These are phyloP conservation scores for Crepidotus sp. DNA, from an alignment of 1,284 basidiomycete genomes.

Conservation along the genomic window DNA sequence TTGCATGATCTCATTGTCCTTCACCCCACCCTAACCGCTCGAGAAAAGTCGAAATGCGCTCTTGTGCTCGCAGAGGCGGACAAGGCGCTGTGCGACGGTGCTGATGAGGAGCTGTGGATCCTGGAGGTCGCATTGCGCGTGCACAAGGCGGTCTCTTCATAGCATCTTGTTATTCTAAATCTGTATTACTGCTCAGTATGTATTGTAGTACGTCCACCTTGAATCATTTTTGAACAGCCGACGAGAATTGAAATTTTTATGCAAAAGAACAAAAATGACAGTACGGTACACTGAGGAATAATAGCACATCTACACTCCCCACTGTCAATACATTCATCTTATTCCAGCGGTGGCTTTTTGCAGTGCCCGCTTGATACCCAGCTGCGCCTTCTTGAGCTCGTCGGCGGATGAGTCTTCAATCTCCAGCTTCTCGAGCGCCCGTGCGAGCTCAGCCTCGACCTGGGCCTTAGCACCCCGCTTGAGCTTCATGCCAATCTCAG, in stretches of 20 bases:
- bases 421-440: slow-evolving; percentile 94
- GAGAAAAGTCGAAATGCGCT: slow-evolving; percentile 78
- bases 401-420: slow-evolving; percentile 88
- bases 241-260: slow-evolving; percentile 14
- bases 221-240: slow-evolving; percentile 1
- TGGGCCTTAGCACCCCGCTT: slow-evolving; percentile 90
- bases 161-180: not conserved
- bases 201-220: not conserved
- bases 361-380: slow-evolving; percentile 88
- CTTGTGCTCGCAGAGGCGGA: slow-evolving; percentile 91
- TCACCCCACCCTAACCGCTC: slow-evolving; percentile 72
- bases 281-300: slow-evolving; percentile 15
- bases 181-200: not conserved
- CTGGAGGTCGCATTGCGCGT: slow-evolving; percentile 79
- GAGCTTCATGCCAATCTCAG: slow-evolving; percentile 94
- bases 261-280: slow-evolving; percentile 18
- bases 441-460: slow-evolving; percentile 92
- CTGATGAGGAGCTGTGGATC: slow-evolving; percentile 96
- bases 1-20: slow-evolving; percentile 85
- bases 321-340: slow-evolving; percentile 41
- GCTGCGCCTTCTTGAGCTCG: slow-evolving; percentile 88
- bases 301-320: slow-evolving; percentile 8
- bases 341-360: slow-evolving; percentile 91
- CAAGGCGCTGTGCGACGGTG: slow-evolving; percentile 93
- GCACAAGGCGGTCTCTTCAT: slow-evolving; percentile 46